These are phyloP conservation scores for Nicotiana tomentosiformis DNA, from an alignment of 257 asterid genomes.

Conservation along the genomic window DNA sequence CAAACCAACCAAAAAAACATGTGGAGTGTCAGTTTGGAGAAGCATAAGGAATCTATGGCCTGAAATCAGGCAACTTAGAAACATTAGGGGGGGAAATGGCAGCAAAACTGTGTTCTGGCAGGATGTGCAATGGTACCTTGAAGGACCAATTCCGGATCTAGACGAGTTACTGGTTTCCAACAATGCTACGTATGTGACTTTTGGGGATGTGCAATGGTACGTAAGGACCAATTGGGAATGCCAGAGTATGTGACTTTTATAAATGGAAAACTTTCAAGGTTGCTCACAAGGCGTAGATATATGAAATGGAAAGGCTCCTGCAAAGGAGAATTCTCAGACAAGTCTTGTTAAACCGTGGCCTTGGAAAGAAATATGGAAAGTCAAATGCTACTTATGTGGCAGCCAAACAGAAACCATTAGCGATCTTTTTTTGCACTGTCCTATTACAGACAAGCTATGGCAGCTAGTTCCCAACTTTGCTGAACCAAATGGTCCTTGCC, in stretches of 20 bases:
- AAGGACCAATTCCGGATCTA: neutral
- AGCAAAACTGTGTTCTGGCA: neutral
- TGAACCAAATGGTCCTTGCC: neutral
- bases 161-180: neutral
- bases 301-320: neutral
- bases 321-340: neutral
- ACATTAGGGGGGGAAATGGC: neutral
- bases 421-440: neutral
- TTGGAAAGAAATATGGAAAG: neutral
- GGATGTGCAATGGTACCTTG: neutral
- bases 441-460: neutral
- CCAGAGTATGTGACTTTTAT: neutral
- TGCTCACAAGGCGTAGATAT: neutral
- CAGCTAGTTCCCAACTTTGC: neutral
- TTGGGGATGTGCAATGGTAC: too few relatives aligned
- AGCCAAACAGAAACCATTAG: neutral
- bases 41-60: neutral
- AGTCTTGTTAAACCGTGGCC: neutral
- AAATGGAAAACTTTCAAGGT: neutral
- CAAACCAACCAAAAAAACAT: neutral
- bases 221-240: neutral
- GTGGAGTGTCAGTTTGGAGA: neutral
- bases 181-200: neutral
- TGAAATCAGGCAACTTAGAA: conserved; percentile 1
- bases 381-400: neutral